Percentiles rank a stretch among this genome's conserved stretches.
Evolutionary conservation across 108 stramenopile species (phyloP).

Genomic region (Aurantiochytrium sp.): DNA sequence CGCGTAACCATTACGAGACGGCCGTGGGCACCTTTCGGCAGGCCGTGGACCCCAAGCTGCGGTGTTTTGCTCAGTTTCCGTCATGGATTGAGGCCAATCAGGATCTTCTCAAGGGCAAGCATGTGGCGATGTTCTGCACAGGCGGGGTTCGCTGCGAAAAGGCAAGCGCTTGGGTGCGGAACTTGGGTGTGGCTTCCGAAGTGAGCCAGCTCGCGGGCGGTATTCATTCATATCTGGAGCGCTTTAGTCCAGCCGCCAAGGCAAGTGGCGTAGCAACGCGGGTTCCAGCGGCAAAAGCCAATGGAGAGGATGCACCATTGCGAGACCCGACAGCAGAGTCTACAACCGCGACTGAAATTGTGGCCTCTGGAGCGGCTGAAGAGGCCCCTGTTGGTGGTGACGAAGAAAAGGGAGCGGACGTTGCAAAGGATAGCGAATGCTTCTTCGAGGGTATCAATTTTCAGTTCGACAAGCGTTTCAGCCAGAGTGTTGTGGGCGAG

Average conservation of each 20-base stretch:
- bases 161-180: neutral
- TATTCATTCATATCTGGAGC: constrained; percentile 83
- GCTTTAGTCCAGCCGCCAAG: constrained; percentile 53
- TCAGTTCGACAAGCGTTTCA: constrained; percentile 6
- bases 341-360: no score
- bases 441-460: constrained; percentile 1
- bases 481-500: neutral
- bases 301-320: neutral
- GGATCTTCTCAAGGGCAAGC: neutral
- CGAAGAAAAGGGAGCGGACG: neutral
- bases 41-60: neutral
- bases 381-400: no score
- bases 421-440: neutral
- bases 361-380: no score
- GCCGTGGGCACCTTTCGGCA: constrained; percentile 23
- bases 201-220: constrained; percentile 76
- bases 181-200: neutral
- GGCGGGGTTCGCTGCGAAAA: constrained; percentile 38
- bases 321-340: no score
- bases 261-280: neutral
- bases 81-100: neutral
- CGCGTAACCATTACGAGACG: constrained; percentile 24
- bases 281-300: neutral
- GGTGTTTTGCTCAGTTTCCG: neutral
- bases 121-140: constrained; percentile 35